Percentiles rank a stretch among this genome's conserved stretches.
Conservation (phyloP, 805 yeast genomes). For the Teunomyces barrocoloradensis region DNA sequence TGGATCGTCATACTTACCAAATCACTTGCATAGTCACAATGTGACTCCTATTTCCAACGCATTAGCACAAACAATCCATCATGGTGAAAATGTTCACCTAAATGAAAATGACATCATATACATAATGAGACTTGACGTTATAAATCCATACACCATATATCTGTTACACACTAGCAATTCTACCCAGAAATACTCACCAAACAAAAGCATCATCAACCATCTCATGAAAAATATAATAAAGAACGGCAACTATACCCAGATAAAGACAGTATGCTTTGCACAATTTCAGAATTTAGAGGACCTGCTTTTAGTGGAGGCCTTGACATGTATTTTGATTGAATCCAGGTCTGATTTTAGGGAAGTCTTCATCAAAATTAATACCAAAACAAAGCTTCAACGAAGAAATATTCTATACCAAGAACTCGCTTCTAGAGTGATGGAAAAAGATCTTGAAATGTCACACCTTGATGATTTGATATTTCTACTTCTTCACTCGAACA, state of each 20-base stretch:
- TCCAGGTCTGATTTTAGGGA: not conserved
- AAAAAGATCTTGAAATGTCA: not conserved
- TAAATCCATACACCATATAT: constrained; percentile 8
- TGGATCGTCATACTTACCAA: constrained; percentile 2
- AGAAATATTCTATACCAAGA: not conserved
- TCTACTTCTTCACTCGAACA: not conserved
- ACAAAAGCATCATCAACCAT: constrained; percentile 9
- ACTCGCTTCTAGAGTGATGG: not conserved
- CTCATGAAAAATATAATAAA: constrained; percentile 6
- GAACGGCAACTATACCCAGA: not conserved
- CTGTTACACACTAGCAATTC: constrained; percentile 7
- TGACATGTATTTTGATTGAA: constrained; percentile 1
- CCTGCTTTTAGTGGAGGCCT: not conserved
- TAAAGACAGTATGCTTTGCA: constrained; percentile 2
- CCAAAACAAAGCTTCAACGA: not conserved
- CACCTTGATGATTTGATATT: not conserved
- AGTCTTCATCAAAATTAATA: not conserved
- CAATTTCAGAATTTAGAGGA: constrained; percentile 7
- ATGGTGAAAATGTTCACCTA: not conserved
- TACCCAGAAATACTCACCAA: constrained; percentile 5
- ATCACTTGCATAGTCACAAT: not conserved
- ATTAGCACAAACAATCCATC: constrained; percentile 1
- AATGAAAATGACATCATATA: constrained; percentile 10
- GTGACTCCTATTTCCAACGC: constrained; percentile 1
- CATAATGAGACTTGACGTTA: constrained; percentile 4